Evolutionary conservation across 352 stramenopile species (phyloP), one percentile per base, ranked within the genome.

Genomic region (Elongisporangium anandrum): DNA sequence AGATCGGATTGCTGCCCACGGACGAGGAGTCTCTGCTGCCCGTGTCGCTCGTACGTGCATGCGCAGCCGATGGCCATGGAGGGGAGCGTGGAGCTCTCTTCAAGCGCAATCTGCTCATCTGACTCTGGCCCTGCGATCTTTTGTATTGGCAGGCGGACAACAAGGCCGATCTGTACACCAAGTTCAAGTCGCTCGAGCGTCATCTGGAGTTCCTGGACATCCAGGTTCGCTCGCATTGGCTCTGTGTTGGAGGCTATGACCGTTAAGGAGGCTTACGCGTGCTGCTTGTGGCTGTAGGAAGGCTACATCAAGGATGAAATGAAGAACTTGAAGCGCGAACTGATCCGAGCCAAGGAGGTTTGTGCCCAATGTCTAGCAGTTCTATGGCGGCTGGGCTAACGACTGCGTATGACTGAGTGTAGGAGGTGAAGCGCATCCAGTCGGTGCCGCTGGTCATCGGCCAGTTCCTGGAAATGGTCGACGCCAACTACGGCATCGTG

Each of bases 391-490:
- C 8, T 7, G 13, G 6, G 9, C 29, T 39, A 13, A 45, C 34
- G 13, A 45, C 34, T 45, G 34, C 34, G 13, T 45, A 12, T 45
- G 34, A 4, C 10, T 45, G 34, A 16, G 34, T 45, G 10, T 45
- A 45, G 63, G 95, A 99, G 60, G 97, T 99, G 54, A 99, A 98
- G 65, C 91, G 97, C 52, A 99, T 99, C 70, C 97, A 99, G 87
- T 98, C 90, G n/a, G 98, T 99, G 50, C 98, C 97, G 41, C 83
- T 99, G 6, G 97, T 99, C 8, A 99, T 99, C 63, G 98, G 97
- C n/a, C 97, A 99, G 81, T 99, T 99, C 69, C 97, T 99, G 52
- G 97, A 99, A 80, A 99, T 99, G 96, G 98, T 99, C 65, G 97
- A 99, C 77, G 94, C 96, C 58, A 98, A 99, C 80, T 99, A 99